Conservation (phyloP, 1,284 basidiomycete genomes). For the Cryptococcus amylolentus region DNA sequence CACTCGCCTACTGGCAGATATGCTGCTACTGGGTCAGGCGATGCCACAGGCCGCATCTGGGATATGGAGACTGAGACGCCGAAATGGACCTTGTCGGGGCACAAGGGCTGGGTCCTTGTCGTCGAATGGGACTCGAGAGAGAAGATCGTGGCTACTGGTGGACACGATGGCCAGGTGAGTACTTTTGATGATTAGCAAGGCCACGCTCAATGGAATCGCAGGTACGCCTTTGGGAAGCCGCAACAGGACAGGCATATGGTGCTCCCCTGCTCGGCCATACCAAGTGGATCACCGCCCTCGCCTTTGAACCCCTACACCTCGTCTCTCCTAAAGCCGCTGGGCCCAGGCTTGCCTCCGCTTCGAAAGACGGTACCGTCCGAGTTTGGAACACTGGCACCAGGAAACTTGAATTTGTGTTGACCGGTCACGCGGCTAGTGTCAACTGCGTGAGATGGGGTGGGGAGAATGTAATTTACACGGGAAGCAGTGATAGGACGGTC, state of each 20-base stretch:
- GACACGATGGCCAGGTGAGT: slow-evolving; percentile 79
- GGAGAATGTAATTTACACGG: slow-evolving; percentile 85
- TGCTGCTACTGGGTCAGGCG: slow-evolving; percentile 92
- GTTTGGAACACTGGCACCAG: slow-evolving; percentile 81
- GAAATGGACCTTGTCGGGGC: slow-evolving; percentile 79
- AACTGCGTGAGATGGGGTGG: slow-evolving; percentile 97
- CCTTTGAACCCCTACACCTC: slow-evolving; percentile 94
- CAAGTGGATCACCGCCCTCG: slow-evolving; percentile 95
- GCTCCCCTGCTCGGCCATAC: slow-evolving; percentile 85
- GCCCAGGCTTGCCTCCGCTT: slow-evolving; percentile 89
- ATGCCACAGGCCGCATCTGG: slow-evolving; percentile 91
- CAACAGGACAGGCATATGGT: slow-evolving; percentile 76
- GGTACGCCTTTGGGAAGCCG: slow-evolving; percentile 85
- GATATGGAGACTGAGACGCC: slow-evolving; percentile 91
- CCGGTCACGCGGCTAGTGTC: slow-evolving; percentile 89
- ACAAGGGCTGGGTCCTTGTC: slow-evolving; percentile 93
- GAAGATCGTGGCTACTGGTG: slow-evolving; percentile 83
- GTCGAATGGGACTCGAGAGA: slow-evolving; percentile 96
- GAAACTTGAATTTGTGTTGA: slow-evolving; percentile 76
- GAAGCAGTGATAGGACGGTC: slow-evolving; percentile 88
- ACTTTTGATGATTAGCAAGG: not conserved
- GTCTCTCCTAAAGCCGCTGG: slow-evolving; percentile 56
- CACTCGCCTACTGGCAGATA: slow-evolving; percentile 90
- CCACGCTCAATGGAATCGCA: slow-evolving; percentile 29
- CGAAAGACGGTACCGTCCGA: slow-evolving; percentile 88